Evolutionary conservation across 345 rosid genomes (phyloP).

Genomic region (Eucalyptus regnans): DNA sequence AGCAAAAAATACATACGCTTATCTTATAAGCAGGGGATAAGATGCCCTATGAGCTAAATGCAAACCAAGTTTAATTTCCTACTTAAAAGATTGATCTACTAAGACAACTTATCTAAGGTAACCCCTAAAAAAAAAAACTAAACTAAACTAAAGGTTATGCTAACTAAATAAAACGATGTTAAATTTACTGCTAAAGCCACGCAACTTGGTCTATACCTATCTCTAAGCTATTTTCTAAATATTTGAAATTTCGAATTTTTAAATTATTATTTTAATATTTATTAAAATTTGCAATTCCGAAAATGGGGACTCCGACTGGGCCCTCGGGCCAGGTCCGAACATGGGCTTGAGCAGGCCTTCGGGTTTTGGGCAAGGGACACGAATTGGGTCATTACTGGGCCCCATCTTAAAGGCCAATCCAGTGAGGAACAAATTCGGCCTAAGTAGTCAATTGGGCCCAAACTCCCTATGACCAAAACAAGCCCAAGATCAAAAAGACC

Average conservation of each 20-base stretch:
- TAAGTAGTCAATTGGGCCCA: neutral
- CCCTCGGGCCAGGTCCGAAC: neutral
- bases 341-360: neutral
- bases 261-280: no score
- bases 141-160: neutral
- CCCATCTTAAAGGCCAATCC: neutral
- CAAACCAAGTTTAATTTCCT: no score
- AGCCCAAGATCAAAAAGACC: fast-evolving
- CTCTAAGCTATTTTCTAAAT: neutral
- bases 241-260: no score
- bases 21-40: no score
- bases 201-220: no score
- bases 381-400: neutral
- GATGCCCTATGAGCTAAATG: no score
- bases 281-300: neutral
- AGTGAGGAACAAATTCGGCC: neutral
- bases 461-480: neutral
- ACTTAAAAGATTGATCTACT: no score
- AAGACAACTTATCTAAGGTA: no score
- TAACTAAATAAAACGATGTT: no score
- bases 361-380: neutral
- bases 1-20: no score
- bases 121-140: no score
- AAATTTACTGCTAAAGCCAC: neutral
- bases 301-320: neutral